Percentiles rank a stretch among this genome's conserved stretches.
phyloP scores from a whole-genome alignment of 495 filamentous ascomycete genomes.

The Penicillium arizonense region DNA sequence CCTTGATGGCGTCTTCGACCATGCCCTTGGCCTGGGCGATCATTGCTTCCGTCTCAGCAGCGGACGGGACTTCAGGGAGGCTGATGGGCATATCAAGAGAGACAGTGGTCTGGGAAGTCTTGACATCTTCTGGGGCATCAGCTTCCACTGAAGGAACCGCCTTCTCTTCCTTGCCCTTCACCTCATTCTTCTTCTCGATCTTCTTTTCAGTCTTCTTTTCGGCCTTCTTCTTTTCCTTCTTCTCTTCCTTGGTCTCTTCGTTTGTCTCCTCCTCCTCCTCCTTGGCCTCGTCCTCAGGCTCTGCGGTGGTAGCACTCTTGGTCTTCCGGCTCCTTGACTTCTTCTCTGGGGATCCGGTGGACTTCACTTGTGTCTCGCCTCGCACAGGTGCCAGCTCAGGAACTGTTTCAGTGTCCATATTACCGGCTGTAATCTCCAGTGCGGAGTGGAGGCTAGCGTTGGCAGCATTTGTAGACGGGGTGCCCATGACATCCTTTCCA shows the following conservation, averaged over 20 bases:
- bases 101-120: conserved; percentile 72
- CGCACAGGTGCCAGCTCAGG: conserved; percentile 22
- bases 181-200: conserved; percentile 24
- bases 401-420: conserved; percentile 22
- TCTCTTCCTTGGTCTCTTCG: conserved; percentile 41
- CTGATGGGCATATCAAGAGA: conserved; percentile 72
- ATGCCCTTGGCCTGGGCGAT: conserved; percentile 83
- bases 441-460: conserved; percentile 51
- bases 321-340: conserved; percentile 28
- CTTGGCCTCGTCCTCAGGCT: conserved; percentile 31
- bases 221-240: conserved; percentile 26
- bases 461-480: conserved; percentile 45
- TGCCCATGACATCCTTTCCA: conserved; percentile 45
- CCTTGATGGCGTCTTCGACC: conserved; percentile 75
- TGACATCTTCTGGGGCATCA: conserved; percentile 56
- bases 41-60: conserved; percentile 75
- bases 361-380: conserved; percentile 28
- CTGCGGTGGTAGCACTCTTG: conserved; percentile 32
- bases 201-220: conserved; percentile 23
- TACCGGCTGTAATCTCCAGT: conserved; percentile 42
- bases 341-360: conserved; percentile 27
- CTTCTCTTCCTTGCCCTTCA: conserved; percentile 57
- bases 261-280: conserved; percentile 24
- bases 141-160: conserved; percentile 32
- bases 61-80: conserved; percentile 64